Conservation (phyloP, 2,329 filamentous ascomycete genomes). For the Cytospora piceicola region DNA sequence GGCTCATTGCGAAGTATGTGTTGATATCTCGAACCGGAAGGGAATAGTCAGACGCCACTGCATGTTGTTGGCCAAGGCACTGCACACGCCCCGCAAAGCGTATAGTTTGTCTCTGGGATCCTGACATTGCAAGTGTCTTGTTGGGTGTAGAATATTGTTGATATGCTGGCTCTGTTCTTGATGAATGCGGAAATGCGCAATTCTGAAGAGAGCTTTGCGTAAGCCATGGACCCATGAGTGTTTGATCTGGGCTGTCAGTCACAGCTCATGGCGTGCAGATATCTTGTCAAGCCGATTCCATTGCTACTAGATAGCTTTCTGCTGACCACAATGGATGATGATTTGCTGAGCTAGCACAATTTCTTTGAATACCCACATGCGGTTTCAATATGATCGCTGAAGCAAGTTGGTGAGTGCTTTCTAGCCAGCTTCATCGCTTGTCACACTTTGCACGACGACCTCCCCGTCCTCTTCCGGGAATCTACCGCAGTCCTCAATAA, state of each 20-base stretch:
- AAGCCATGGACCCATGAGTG: background rate
- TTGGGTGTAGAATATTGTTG: conserved; percentile 4
- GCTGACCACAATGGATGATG: background rate
- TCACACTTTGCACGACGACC: background rate
- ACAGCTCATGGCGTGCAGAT: background rate
- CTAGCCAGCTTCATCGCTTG: background rate
- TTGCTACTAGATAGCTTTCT: background rate
- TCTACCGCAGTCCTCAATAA: background rate
- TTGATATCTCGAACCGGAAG: background rate
- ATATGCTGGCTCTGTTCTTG: background rate
- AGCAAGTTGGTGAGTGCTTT: background rate
- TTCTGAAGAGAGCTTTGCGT: background rate
- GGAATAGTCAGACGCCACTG: background rate
- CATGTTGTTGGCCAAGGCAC: background rate
- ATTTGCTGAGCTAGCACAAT: background rate
- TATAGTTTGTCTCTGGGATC: conserved; percentile 9
- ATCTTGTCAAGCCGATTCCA: background rate
- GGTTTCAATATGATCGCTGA: background rate
- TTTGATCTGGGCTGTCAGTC: background rate
- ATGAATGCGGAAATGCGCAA: background rate
- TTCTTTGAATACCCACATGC: conserved; percentile 8
- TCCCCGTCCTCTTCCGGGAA: background rate
- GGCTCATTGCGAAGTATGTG: background rate
- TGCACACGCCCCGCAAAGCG: background rate
- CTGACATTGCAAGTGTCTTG: background rate